Evolutionary conservation across 2,329 filamentous ascomycete genomes (phyloP).

Genomic region (Penicillium capsulatum): DNA sequence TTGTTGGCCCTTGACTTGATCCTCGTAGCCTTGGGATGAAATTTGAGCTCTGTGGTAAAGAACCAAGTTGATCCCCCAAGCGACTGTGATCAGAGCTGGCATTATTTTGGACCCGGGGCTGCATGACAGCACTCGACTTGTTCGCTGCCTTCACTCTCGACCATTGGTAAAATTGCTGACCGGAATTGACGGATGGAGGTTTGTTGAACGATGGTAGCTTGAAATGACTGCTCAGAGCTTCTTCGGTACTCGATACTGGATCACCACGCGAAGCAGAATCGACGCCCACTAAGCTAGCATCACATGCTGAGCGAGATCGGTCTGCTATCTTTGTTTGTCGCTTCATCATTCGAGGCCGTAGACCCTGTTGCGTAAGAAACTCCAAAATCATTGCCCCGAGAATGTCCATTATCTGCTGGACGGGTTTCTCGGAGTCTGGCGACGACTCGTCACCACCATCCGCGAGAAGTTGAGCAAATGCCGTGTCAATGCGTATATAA

Average conservation of each 20-base stretch:
- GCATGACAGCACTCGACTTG: not conserved
- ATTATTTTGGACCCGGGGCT: not conserved
- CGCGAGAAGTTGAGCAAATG: slow-evolving; percentile 37
- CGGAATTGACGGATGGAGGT: slow-evolving; percentile 5
- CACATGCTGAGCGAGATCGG: slow-evolving; percentile 1
- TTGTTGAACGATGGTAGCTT: slow-evolving; percentile 30
- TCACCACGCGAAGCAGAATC: not conserved
- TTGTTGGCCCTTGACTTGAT: no score
- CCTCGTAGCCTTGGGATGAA: no score
- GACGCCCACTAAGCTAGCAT: slow-evolving; percentile 3
- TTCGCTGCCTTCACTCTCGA: slow-evolving; percentile 41
- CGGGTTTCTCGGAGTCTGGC: slow-evolving; percentile 37
- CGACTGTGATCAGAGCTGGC: not conserved
- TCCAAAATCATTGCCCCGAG: slow-evolving; percentile 65
- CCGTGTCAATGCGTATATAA: slow-evolving; percentile 62
- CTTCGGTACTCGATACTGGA: slow-evolving; percentile 18
- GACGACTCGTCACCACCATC: slow-evolving; percentile 39
- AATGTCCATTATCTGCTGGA: slow-evolving; percentile 61
- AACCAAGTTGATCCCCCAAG: no score
- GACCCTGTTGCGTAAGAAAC: slow-evolving; percentile 70
- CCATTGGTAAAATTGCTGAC: slow-evolving; percentile 36
- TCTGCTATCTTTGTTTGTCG: slow-evolving; percentile 13
- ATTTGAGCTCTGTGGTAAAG: no score
- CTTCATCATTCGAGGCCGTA: slow-evolving; percentile 51
- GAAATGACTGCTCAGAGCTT: slow-evolving; percentile 22